Base-by-base conservation (phyloP, 306 rosid genomes). In the Erythrophleum fordii region DNA sequence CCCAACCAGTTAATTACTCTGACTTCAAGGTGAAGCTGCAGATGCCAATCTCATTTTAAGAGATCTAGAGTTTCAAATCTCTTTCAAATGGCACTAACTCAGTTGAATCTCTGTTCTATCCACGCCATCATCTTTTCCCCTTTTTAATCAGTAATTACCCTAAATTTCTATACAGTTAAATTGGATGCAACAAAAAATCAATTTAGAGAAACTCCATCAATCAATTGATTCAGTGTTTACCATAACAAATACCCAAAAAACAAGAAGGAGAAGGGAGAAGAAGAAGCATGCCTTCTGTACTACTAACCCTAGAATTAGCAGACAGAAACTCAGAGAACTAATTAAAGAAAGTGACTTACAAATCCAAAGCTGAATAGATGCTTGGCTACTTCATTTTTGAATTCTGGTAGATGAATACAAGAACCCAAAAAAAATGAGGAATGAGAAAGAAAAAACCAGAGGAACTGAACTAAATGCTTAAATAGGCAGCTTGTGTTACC, bases 261-360 rank as follows among this genome's bases (percentile, higher is more conserved):
- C 51, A 66, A 9, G 17, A 49, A 68, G 17, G 18, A 1, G 42
- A 9, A 8, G 16, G 26, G 52, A 48, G 67, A 5, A 55, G 48
- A 51, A 17, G 70, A 61, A 18, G 49, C 70, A 52, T 10, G 39
- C 29, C 49, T 73, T 51, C 42, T 16, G 4, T 1, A 76, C 26
- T 35, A 11, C 25, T 56, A 85, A 86, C 79, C 83, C 86, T 53
- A 76, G 41, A 59, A 59, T 12, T 25, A 78, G 49, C 17, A 73
- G n/a, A 34, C 29, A 29, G 58, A 46, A 81, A 81, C 59, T 34
- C 39, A 81, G 18, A 52, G 58, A 67, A 74, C 51, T 11, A 22
- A 73, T 16, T 25, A 51, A 28, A 81, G 3, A 52, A 59, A 46
- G 42, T 76, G 80, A 89, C 76, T 82, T 52, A 89, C 92, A 76